These are phyloP conservation scores for Aspergillus costaricaensis DNA, from an alignment of 2,329 filamentous ascomycete species.

Conservation along the genomic window DNA sequence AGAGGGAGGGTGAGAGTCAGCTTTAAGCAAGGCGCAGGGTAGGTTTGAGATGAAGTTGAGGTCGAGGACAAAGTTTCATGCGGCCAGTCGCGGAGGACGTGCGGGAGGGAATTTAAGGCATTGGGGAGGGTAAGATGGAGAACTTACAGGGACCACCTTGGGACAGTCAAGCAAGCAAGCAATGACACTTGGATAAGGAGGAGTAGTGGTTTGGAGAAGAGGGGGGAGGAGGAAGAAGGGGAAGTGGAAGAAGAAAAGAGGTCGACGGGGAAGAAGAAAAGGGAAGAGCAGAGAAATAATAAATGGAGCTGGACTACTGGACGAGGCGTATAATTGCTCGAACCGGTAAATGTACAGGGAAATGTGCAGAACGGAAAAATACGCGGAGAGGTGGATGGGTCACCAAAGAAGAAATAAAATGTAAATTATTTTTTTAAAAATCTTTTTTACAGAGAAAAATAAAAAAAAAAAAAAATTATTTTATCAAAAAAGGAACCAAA, in stretches of 20 bases:
- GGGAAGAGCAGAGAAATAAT: neutral
- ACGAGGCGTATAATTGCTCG: neutral
- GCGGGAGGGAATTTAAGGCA: neutral
- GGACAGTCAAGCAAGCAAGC: neutral
- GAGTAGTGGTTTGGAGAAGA: neutral
- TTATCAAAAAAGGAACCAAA: neutral
- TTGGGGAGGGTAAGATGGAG: neutral
- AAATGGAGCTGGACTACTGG: neutral
- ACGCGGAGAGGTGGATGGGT: neutral
- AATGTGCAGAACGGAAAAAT: constrained; percentile 1
- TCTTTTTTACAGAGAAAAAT: no score
- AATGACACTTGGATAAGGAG: neutral
- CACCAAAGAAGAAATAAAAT: neutral
- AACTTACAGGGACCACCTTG: constrained; percentile 2
- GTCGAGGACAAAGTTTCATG: neutral
- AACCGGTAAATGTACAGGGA: constrained; percentile 3
- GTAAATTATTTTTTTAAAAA: no score
- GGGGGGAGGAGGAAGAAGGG: neutral
- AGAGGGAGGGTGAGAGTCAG: constrained; percentile 6
- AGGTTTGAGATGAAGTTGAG: neutral
- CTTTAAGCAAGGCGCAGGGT: neutral
- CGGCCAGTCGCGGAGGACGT: neutral
- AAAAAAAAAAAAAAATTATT: neutral
- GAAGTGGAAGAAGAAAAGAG: constrained; percentile 8
- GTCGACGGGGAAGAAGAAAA: neutral